Percentiles rank a stretch among this genome's conserved stretches.
phyloP scores from a whole-genome alignment of 176 grass and related monocot species.

The Carex kokanica region DNA sequence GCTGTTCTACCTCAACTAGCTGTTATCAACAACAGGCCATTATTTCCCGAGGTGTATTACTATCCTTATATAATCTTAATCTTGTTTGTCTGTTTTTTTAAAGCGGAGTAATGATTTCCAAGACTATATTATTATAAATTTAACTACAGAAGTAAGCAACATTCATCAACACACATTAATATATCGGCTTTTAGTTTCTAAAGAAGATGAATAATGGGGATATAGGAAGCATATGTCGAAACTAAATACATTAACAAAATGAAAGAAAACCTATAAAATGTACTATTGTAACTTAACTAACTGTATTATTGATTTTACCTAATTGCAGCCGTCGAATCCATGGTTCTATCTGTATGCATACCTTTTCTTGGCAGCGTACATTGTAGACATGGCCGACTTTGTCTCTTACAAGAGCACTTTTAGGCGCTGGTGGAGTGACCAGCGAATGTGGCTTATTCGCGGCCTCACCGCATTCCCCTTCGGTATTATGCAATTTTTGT shows the following conservation, averaged over 20 bases:
- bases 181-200: too few relatives aligned
- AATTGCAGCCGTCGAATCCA: constrained; percentile 30
- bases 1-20: constrained; percentile 37
- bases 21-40: constrained; percentile 21
- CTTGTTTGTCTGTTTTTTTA: not conserved
- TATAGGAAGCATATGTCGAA: too few relatives aligned
- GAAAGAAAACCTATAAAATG: too few relatives aligned
- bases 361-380: constrained; percentile 40
- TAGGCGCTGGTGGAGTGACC: constrained; percentile 20
- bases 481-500: not conserved
- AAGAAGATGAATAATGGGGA: too few relatives aligned
- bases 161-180: too few relatives aligned
- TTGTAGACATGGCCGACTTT: constrained; percentile 32
- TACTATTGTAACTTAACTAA: not conserved
- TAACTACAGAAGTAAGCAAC: too few relatives aligned
- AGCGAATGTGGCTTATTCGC: constrained; percentile 19
- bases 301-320: not conserved
- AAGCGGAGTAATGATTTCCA: not conserved
- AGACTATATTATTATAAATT: too few relatives aligned
- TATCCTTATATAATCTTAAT: not conserved
- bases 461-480: constrained; percentile 18
- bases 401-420: constrained; percentile 11
- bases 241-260: too few relatives aligned
- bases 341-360: constrained; percentile 43
- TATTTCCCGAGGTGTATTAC: constrained; percentile 34